Base-by-base conservation (phyloP, 2,329 filamentous ascomycete species). In the Chrysoporthe cubensis region DNA sequence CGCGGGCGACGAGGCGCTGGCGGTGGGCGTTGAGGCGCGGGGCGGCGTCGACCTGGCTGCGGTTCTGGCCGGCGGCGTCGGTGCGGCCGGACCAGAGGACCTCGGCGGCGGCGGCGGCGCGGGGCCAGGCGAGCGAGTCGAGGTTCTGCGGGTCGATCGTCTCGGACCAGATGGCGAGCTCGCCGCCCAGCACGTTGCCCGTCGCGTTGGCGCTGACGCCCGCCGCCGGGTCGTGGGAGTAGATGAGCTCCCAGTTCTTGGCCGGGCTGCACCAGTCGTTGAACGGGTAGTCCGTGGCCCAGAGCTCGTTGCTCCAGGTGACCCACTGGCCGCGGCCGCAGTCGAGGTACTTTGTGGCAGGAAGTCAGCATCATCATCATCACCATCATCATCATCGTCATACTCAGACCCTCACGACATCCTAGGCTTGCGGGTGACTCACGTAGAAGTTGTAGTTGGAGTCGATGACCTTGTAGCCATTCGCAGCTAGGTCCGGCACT, bases 241-340 rank as follows among this genome's bases (percentile, higher is more conserved):
- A 97, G 68, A 95, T 85, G 40, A 92, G 82, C 7, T 88, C 87
- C 94, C 94, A 97, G 80, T 87, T 92, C 81, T 97, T 93, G 75
- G 84, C 84, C 1, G 94, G 94, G 0, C 82, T 81, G 80, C 93
- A 97, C 85, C 94, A 97, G 81, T 96, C 93, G 68, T 82, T 80
- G 81, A 91, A 97, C 92, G 92, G 76, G 85, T 93, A 79, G 81
- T 87, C 1, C 73, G 37, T 26, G 26, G 37, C 16, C 56, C 48
- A 58, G 6, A 67, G 78, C 26, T 85, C 88, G 62, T 88, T 87
- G 66, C 81, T 81, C 73, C 91, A 91, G 81, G 92, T 89, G 71
- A 95, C 82, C 90, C 91, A 96, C 73, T 91, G 86, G 52, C 93
- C 93, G 71, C 90, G 86, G 42, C 93, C 92, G 75, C 93, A 96